A percentile compares a stretch with the other conserved stretches of the same genome.
phyloP scores from a whole-genome alignment of 2,329 filamentous ascomycete genomes.

The Tolypocladium tropicale region DNA sequence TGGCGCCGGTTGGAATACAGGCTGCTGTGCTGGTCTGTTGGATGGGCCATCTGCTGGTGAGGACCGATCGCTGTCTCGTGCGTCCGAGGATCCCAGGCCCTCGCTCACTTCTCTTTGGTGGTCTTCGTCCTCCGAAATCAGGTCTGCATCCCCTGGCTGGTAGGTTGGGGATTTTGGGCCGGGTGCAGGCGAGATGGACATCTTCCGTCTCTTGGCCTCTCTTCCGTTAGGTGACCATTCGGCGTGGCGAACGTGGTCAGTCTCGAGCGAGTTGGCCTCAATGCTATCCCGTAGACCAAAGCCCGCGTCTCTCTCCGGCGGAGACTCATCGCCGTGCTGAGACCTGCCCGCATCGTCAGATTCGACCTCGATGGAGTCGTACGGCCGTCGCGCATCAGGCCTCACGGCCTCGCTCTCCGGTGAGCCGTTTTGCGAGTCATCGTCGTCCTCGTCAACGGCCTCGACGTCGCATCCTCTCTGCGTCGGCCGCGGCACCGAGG shows the following conservation, averaged over 20 bases:
- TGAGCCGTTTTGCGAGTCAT: not conserved
- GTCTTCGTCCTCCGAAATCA: not conserved
- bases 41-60: not conserved
- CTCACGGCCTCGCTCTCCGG: not conserved
- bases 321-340: not conserved
- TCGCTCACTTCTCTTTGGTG: not conserved
- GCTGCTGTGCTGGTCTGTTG: slow-evolving; percentile 15
- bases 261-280: not conserved
- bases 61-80: not conserved
- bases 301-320: not conserved
- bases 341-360: slow-evolving; percentile 1
- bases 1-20: slow-evolving; percentile 26
- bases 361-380: slow-evolving; percentile 9
- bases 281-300: not conserved
- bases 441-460: slow-evolving; percentile 19
- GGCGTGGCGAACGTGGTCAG: not conserved
- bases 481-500: slow-evolving; percentile 18
- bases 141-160: not conserved
- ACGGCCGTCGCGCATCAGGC: slow-evolving; percentile 1
- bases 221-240: slow-evolving; percentile 4
- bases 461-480: slow-evolving; percentile 19
- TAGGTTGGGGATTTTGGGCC: slow-evolving; percentile 4
- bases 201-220: slow-evolving; percentile 6
- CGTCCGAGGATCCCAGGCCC: not conserved
- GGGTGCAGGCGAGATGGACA: slow-evolving; percentile 13